Conservation (phyloP, 192 early-diverging fungal genomes). For the Gonapodya prolifera region DNA sequence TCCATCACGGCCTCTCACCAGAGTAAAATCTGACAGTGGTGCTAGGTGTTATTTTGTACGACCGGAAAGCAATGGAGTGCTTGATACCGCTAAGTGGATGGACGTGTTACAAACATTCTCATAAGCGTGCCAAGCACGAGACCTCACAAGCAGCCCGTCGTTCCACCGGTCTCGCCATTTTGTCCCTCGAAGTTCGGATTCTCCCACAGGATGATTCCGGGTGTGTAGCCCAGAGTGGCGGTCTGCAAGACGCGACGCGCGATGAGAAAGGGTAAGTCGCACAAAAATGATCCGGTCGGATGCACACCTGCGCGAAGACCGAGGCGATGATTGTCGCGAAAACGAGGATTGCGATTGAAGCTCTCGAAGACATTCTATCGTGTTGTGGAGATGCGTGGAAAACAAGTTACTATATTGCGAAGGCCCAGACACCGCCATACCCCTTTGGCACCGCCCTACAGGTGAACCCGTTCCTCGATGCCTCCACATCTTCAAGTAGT, state of each 20-base stretch:
- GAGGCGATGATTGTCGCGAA: too few relatives aligned
- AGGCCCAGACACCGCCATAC: too few relatives aligned
- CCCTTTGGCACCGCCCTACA: too few relatives aligned
- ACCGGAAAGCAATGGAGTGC: background rate
- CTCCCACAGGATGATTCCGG: background rate
- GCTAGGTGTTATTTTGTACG: background rate
- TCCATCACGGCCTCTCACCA: background rate
- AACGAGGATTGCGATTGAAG: too few relatives aligned
- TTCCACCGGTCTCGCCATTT: background rate
- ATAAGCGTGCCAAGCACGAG: background rate
- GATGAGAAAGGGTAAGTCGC: too few relatives aligned
- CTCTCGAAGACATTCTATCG: too few relatives aligned
- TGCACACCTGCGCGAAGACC: too few relatives aligned
- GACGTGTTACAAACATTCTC: background rate
- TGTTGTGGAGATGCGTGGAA: too few relatives aligned
- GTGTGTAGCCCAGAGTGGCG: background rate
- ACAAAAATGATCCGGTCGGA: too few relatives aligned
- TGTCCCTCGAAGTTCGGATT: background rate
- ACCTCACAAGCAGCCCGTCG: background rate
- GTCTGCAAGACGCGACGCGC: background rate
- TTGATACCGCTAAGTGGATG: background rate
- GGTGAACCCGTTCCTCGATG: too few relatives aligned
- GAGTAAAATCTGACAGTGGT: background rate
- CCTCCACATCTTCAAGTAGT: too few relatives aligned
- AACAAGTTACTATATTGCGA: too few relatives aligned